Evolutionary conservation across 345 rosid species (phyloP).

Genomic region (Cardamine occulta): DNA sequence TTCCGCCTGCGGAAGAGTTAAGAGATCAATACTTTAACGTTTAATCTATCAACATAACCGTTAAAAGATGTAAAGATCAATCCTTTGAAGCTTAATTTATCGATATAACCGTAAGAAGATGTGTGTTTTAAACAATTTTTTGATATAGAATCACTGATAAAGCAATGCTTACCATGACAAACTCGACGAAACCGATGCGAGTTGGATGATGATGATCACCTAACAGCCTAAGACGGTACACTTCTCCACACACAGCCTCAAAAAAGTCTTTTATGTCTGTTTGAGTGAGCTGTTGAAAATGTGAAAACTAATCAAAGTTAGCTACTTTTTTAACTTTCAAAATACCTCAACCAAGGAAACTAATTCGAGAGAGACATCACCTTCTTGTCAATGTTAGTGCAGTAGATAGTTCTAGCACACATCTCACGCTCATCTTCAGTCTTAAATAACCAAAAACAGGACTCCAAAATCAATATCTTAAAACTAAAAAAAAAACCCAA

Average conservation of each 20-base stretch:
- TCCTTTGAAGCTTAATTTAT: constrained; percentile 8
- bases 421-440: constrained; percentile 91
- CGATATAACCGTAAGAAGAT: not conserved
- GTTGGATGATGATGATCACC: constrained; percentile 83
- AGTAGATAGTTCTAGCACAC: constrained; percentile 91
- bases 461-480: constrained; percentile 11
- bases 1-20: constrained; percentile 69
- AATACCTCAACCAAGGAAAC: not conserved
- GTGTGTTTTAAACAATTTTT: not conserved
- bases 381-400: constrained; percentile 94
- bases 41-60: not conserved
- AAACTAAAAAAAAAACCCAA: constrained; percentile 10
- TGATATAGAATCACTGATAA: not conserved
- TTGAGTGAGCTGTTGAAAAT: constrained; percentile 60
- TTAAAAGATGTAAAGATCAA: not conserved
- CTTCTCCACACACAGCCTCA: constrained; percentile 80
- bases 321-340: not conserved
- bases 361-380: constrained; percentile 40
- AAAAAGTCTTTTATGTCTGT: constrained; percentile 67
- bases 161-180: constrained; percentile 57
- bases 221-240: constrained; percentile 70
- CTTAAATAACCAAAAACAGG: constrained; percentile 49
- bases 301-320: not conserved
- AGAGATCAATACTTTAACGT: constrained; percentile 13
- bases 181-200: constrained; percentile 84